These are phyloP conservation scores for Podospora tetraspora DNA, from an alignment of 495 filamentous ascomycete species.

Conservation along the genomic window DNA sequence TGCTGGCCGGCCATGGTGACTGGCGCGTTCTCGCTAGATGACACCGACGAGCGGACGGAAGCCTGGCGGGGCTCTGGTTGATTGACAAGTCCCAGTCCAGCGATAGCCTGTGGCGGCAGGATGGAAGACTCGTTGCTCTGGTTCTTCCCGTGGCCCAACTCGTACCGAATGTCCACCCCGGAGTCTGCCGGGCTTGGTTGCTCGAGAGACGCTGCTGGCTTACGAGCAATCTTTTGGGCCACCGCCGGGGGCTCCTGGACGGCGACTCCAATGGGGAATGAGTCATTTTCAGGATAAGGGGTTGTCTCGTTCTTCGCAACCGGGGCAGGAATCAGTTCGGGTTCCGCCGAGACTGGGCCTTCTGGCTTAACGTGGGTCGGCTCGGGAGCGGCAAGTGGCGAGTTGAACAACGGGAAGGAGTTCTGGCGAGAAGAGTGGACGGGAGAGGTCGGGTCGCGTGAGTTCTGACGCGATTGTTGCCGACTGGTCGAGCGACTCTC, in stretches of 20 bases:
- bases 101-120: conserved; percentile 11
- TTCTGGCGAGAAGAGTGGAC: conserved; percentile 25
- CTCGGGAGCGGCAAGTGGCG: conserved; percentile 18
- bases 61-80: conserved; percentile 18
- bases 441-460: conserved; percentile 12
- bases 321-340: conserved; percentile 5
- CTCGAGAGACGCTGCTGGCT: conserved; percentile 20
- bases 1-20: conserved; percentile 10
- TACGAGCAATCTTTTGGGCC: conserved; percentile 24
- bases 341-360: conserved; percentile 5
- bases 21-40: conserved; percentile 12
- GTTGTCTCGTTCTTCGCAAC: background rate
- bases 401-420: conserved; percentile 21
- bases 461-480: conserved; percentile 16
- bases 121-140: conserved; percentile 13
- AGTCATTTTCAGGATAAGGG: conserved; percentile 3
- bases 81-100: conserved; percentile 22
- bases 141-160: conserved; percentile 16
- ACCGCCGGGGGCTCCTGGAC: conserved; percentile 36
- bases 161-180: conserved; percentile 23
- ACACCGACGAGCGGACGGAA: conserved; percentile 19
- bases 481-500: conserved; percentile 45
- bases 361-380: conserved; percentile 19
- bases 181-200: conserved; percentile 26
- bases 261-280: conserved; percentile 12